Evolutionary conservation across 805 yeast species (phyloP).

Genomic region (Vanderwaltozyma yarrowii): DNA sequence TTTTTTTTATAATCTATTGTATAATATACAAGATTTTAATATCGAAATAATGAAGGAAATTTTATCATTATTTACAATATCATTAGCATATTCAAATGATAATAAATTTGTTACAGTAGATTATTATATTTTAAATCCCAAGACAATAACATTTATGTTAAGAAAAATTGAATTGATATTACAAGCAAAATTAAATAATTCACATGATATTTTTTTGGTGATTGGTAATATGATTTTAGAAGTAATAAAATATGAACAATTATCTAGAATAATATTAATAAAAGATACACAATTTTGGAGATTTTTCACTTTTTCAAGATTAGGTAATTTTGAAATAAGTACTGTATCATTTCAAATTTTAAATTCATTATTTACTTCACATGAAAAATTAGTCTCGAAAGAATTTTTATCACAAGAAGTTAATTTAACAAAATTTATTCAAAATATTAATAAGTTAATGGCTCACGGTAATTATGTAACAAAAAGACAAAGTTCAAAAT

Average conservation of each 20-base stretch:
- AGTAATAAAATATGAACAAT: conserved; percentile 66
- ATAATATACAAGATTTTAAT: conserved; percentile 56
- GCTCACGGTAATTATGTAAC: conserved; percentile 80
- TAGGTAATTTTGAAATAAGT: conserved; percentile 76
- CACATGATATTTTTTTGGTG: conserved; percentile 54
- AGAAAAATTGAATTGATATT: conserved; percentile 57
- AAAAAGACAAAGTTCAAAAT: conserved; percentile 77
- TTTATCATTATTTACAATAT: conserved; percentile 55
- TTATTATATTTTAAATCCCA: conserved; percentile 58
- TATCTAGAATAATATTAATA: conserved; percentile 47
- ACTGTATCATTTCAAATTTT: conserved; percentile 81
- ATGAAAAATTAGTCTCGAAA: conserved; percentile 51
- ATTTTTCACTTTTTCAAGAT: conserved; percentile 66
- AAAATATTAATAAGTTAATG: conserved; percentile 56
- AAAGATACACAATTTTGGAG: conserved; percentile 64
- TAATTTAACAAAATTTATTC: conserved; percentile 50
- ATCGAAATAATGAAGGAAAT: conserved; percentile 89
- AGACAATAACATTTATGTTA: conserved; percentile 50
- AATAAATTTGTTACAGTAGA: conserved; percentile 80
- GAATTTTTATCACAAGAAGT: conserved; percentile 48
- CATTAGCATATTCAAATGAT: conserved; percentile 70
- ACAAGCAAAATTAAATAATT: conserved; percentile 1
- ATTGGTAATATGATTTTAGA: conserved; percentile 77
- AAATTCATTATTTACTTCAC: conserved; percentile 56
- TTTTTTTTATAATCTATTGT: conserved; percentile 49